Evolutionary conservation across 2,329 filamentous ascomycete species (phyloP).

Genomic region (Sporothrix mexicana): DNA sequence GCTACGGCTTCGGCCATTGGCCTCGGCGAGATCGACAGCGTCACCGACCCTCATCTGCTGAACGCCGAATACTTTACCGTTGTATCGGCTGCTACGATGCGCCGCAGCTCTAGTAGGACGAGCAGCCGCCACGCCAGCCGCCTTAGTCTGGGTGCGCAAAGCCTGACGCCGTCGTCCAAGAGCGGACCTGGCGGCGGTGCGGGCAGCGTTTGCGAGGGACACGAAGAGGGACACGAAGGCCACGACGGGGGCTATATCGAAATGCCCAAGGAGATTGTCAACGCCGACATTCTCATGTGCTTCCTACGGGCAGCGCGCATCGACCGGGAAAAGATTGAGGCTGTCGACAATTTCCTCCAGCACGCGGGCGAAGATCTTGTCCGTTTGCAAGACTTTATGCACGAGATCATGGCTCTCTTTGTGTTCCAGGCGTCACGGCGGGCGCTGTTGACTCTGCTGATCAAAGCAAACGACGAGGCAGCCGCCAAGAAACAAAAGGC

Average conservation of each 20-base stretch:
- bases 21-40: conserved; percentile 47
- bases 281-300: conserved; percentile 71
- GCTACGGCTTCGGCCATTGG: conserved; percentile 25
- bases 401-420: conserved; percentile 83
- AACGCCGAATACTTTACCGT: conserved; percentile 83
- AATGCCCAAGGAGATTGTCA: conserved; percentile 55
- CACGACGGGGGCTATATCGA: conserved; percentile 60
- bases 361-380: conserved; percentile 75
- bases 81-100: conserved; percentile 57
- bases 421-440: conserved; percentile 88
- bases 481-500: conserved; percentile 40
- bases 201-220: conserved; percentile 43
- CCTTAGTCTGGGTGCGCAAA: conserved; percentile 42
- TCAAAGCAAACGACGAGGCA: conserved; percentile 64
- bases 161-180: conserved; percentile 47
- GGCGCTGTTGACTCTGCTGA: conserved; percentile 74
- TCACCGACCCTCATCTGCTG: conserved; percentile 66
- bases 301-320: conserved; percentile 72
- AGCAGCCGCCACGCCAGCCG: conserved; percentile 41
- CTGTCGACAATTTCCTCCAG: conserved; percentile 79
- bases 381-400: conserved; percentile 77
- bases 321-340: conserved; percentile 87
- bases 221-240: conserved; percentile 64
- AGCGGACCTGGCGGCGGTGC: conserved; percentile 1
- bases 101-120: conserved; percentile 50